Base-by-base conservation (phyloP, 192 early-diverging fungal genomes). In the Coemansia sp. region DNA sequence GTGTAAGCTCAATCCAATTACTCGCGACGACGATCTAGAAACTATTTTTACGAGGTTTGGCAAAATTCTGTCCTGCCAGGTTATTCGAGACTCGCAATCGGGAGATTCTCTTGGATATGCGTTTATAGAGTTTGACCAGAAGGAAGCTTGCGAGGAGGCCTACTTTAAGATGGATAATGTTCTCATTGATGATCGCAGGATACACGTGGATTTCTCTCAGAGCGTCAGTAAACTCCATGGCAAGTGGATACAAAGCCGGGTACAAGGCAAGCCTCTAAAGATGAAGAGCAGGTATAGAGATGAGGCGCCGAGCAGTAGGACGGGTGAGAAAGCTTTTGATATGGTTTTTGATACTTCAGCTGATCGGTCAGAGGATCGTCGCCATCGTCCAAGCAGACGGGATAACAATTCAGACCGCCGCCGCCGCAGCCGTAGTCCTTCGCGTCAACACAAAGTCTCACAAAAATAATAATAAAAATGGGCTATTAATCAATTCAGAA, bases 121-220 rank as follows among this genome's bases (percentile, higher is more conserved):
- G 5, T 99, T 99, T 82, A 92, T 99, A 60, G 97, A 99, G 74
- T 99, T 95, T 87, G 92, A 91, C 11, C 87, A 92, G 15, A 91
- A 93, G 69, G 91, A 92, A 43, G 88, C 89, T 27, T 94, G 93
- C 72, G 95, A 97, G 79, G 90, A 93, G 74, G 96, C 96, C 11
- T 97, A 96, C 66, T 94, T 95, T 74, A 96, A 97, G 75, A 97
- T 97, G 97, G 93, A 99, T 60, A 95, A 94, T 67, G 96, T 97
- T 1, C 70, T 97, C 27, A 94, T 99, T 66, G 97, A 99, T 73
- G 97, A 99, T 76, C 89, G 95, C 1, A 78, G 97, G 22, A 96
- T 99, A 47, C 93, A 97, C 73, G 96, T 99, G 15, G 97, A 99
- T 79, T 99, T 99, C 70, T 99, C 97, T 31, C 97, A 99, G 83